Evolutionary conservation across 2,329 filamentous ascomycete species (phyloP).

Genomic region (Pyrenochaeta sp.): DNA sequence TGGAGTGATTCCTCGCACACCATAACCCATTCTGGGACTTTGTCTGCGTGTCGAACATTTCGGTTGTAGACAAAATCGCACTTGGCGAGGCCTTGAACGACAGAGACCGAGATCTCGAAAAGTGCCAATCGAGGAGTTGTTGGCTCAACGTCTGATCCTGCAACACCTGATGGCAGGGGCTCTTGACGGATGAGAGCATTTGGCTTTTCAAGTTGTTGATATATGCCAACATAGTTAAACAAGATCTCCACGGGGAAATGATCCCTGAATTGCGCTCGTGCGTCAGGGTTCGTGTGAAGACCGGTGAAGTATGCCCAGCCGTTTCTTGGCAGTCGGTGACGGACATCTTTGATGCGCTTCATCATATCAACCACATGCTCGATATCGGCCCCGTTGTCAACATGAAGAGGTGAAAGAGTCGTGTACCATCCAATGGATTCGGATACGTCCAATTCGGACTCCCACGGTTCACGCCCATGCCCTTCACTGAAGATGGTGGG

Average conservation of each 20-base stretch:
- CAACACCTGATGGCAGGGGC: background rate
- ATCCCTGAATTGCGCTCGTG: background rate
- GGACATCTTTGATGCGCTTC: too few relatives aligned
- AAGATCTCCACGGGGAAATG: slow-evolving; percentile 63
- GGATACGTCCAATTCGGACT: slow-evolving; percentile 33
- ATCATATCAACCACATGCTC: slow-evolving; percentile 49
- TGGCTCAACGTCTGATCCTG: too few relatives aligned
- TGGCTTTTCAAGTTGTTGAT: slow-evolving; percentile 56
- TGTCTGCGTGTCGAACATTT: slow-evolving; percentile 14
- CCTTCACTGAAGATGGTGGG: slow-evolving; percentile 46
- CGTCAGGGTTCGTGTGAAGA: too few relatives aligned
- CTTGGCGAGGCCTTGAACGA: slow-evolving; percentile 15
- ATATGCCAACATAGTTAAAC: slow-evolving; percentile 62
- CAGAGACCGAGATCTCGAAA: slow-evolving; percentile 24
- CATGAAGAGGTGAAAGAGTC: too few relatives aligned
- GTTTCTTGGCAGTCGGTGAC: too few relatives aligned
- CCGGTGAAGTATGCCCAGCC: too few relatives aligned
- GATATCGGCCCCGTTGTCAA: background rate
- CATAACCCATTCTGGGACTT: slow-evolving; percentile 16
- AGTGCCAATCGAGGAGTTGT: slow-evolving; percentile 17
- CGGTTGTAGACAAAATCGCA: slow-evolving; percentile 22
- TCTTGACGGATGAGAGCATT: slow-evolving; percentile 56
- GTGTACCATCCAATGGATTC: too few relatives aligned
- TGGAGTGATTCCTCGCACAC: too few relatives aligned
- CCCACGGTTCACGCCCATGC: slow-evolving; percentile 33